A percentile compares a stretch with the other conserved stretches of the same genome.
Conservation (phyloP, 441 rosid species). For the Jatropha podagrica region DNA sequence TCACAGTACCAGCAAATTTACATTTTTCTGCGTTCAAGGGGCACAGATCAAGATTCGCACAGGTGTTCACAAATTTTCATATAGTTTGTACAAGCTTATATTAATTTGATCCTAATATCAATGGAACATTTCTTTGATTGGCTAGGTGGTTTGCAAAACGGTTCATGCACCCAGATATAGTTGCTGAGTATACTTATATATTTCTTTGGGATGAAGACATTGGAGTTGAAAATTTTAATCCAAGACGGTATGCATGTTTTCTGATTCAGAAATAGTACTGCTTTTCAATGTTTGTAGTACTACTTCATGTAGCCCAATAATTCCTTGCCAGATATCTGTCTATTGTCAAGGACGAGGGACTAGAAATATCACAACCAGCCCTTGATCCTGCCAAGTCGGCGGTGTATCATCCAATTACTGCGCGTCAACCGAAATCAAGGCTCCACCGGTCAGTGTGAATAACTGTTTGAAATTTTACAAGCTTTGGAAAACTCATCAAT, state of each 20-base stretch:
- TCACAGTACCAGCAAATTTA: too few species aligned
- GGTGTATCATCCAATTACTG: slow-evolving; percentile 72
- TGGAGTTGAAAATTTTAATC: slow-evolving; percentile 70
- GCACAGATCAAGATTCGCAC: neutral
- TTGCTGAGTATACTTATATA: slow-evolving; percentile 66
- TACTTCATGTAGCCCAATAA: neutral
- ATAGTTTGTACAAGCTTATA: neutral
- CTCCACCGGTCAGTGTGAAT: slow-evolving; percentile 55
- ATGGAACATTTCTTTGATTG: slow-evolving; percentile 5
- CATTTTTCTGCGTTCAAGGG: neutral
- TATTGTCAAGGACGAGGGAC: slow-evolving; percentile 63
- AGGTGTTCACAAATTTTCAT: too few species aligned
- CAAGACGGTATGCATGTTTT: slow-evolving; percentile 41
- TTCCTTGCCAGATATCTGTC: slow-evolving; percentile 26
- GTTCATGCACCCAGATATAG: slow-evolving; percentile 84
- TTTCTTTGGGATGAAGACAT: slow-evolving; percentile 98
- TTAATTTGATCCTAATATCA: neutral
- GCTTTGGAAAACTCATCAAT: neutral
- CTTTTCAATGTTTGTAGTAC: neutral
- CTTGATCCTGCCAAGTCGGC: slow-evolving; percentile 67
- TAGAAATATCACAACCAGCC: slow-evolving; percentile 91
- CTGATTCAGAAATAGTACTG: neutral
- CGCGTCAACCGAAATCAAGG: slow-evolving; percentile 48
- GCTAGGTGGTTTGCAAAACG: slow-evolving; percentile 53
- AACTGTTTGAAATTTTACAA: neutral